phyloP scores from a whole-genome alignment of 257 asterid species.

The Catharanthus roseus region DNA sequence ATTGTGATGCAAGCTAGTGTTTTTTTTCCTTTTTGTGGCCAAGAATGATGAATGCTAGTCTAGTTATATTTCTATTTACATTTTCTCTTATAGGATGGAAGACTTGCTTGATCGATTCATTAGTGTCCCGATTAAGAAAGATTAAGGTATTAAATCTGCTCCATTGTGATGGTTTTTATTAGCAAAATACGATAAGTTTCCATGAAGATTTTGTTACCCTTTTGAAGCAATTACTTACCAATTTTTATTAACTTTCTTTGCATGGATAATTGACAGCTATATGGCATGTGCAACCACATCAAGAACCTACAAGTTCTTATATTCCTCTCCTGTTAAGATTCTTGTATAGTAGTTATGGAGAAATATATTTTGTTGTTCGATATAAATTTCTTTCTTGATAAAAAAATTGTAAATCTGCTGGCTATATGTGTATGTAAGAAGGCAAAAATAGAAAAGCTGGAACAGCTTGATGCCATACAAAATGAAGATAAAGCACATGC shows the following conservation, averaged over 20 bases:
- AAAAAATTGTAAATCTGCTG: not conserved
- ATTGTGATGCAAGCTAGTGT: too few relatives aligned
- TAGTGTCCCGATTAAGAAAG: constrained; percentile 38
- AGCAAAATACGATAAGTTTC: too few relatives aligned
- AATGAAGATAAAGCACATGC: constrained; percentile 45
- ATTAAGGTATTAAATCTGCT: constrained; percentile 25
- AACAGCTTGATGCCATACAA: constrained; percentile 33
- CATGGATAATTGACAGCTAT: not conserved
- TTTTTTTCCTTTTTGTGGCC: too few relatives aligned
- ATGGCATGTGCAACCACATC: constrained; percentile 36
- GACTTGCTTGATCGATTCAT: constrained; percentile 39
- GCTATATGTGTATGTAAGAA: constrained; percentile 18
- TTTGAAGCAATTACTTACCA: not conserved
- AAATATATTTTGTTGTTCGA: too few relatives aligned
- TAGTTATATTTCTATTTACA: not conserved
- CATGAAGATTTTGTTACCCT: too few relatives aligned
- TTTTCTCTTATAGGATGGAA: constrained; percentile 33
- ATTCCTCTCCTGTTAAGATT: not conserved
- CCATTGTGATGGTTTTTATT: not conserved
- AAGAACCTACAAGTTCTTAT: constrained; percentile 42
- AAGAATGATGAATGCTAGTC: too few relatives aligned
- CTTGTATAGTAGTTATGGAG: too few relatives aligned
- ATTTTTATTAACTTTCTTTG: not conserved
- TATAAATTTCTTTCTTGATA: too few relatives aligned
- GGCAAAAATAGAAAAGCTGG: constrained; percentile 48